A percentile compares a stretch with the other conserved stretches of the same genome.
phyloP scores from a whole-genome alignment of 2,329 filamentous ascomycete species.

The Colletotrichum lindemuthianum region DNA sequence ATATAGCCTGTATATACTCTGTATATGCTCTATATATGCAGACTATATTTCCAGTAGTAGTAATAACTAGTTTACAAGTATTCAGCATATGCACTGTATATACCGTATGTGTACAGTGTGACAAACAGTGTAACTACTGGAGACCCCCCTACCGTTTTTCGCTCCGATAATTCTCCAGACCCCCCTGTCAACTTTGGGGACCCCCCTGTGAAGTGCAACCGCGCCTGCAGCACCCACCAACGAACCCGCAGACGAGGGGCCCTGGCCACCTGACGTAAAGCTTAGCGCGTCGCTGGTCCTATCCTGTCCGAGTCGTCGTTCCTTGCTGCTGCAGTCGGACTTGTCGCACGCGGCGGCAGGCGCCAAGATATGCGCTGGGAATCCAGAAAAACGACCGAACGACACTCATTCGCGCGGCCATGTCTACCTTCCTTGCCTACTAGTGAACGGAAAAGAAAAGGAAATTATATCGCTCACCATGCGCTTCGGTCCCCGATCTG shows the following conservation, averaged over 20 bases:
- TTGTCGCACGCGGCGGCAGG: slow-evolving; percentile 4
- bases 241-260: neutral
- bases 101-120: too few relatives aligned
- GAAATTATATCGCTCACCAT: slow-evolving; percentile 27
- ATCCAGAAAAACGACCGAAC: slow-evolving; percentile 21
- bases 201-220: too few relatives aligned
- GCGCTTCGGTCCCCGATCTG: slow-evolving; percentile 1
- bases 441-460: neutral
- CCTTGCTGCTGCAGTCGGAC: neutral
- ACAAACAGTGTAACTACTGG: too few relatives aligned
- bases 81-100: too few relatives aligned
- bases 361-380: slow-evolving; percentile 24
- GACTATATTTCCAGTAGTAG: too few relatives aligned
- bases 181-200: too few relatives aligned
- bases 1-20: too few relatives aligned
- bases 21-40: too few relatives aligned
- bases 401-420: neutral
- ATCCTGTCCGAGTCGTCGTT: too few relatives aligned
- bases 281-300: slow-evolving; percentile 5
- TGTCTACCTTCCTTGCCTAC: neutral
- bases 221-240: neutral
- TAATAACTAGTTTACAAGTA: too few relatives aligned
- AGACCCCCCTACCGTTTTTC: too few relatives aligned
- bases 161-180: too few relatives aligned
- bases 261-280: slow-evolving; percentile 16